Base-by-base conservation (phyloP, 2,329 filamentous ascomycete species). In the Fusarium sp. region DNA sequence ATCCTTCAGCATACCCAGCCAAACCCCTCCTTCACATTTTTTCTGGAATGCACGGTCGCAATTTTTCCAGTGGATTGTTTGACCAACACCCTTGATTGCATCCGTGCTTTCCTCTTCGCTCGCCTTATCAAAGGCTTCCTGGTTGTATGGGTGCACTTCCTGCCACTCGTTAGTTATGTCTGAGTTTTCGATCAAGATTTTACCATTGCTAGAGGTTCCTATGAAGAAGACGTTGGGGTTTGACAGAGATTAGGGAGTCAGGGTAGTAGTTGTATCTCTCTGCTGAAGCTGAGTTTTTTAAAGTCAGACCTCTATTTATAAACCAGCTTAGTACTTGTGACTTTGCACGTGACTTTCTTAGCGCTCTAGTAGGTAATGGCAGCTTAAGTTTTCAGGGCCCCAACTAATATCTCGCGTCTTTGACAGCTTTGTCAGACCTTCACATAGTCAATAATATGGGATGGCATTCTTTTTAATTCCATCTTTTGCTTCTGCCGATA, bases 31-130 rank as follows among this genome's bases (percentile, higher is more conserved):
- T 51, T n/a, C 38, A 15, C 17, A 21, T 11, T 51, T 57, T 2
- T 31, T 36, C 6, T 51, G 38, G 4, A n/a, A 52, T n/a, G 54
- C 54, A 36, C 54, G 54, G 31, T 52, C 28, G 6, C 54, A 57
- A 4, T 43, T 28, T 4, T 0, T 36, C 54, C 54, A 57, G 46
- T 57, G 38, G 22, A 57, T 57, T 4, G 17, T 57, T 57, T 57
- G 54, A 1, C 54, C 54, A 10, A 36, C 4, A 5, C 54, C 54
- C 3, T 57, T 31, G 4, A 57, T 36, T 14, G 14, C 21, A 15
- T 40, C 13, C 6, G 36, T 34, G 7, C 6, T 36, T 24, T 36
- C 34, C 4, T 57, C n/a, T 13, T 40, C 26, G 5, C 28, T 10
- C 2, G 45, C 54, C 2, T 34, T 21, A 5, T 52, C 10, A 7